Evolutionary conservation across 257 asterid species (phyloP).

Genomic region (Datura wrightii): DNA sequence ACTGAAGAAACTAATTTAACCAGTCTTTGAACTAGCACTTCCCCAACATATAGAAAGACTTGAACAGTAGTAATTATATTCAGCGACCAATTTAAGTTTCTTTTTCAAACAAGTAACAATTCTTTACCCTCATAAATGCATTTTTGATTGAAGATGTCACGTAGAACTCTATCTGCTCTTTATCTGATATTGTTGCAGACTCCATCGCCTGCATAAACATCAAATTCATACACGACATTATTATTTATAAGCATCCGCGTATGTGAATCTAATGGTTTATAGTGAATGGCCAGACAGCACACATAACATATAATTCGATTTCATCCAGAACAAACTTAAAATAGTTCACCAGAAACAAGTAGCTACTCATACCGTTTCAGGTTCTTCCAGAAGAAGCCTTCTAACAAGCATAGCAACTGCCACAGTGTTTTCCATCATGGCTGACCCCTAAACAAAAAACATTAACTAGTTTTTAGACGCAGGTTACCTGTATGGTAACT

Average conservation of each 20-base stretch:
- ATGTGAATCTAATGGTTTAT: background rate
- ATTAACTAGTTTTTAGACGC: background rate
- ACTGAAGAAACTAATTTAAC: background rate
- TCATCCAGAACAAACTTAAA: constrained; percentile 2
- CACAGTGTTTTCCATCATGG: constrained; percentile 74
- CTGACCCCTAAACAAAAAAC: constrained; percentile 63
- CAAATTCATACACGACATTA: background rate
- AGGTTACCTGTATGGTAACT: background rate
- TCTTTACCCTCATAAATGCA: constrained; percentile 77
- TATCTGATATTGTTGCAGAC: constrained; percentile 59
- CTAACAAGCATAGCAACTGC: constrained; percentile 80
- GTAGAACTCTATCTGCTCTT: constrained; percentile 86
- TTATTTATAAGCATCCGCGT: background rate
- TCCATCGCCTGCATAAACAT: constrained; percentile 68
- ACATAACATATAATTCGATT: background rate
- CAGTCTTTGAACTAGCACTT: background rate
- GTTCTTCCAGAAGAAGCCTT: constrained; percentile 96
- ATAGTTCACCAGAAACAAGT: constrained; percentile 25
- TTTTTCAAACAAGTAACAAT: background rate
- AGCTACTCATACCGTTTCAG: constrained; percentile 61
- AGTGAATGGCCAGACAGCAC: constrained; percentile 13
- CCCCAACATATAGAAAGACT: background rate
- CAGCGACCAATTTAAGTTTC: background rate
- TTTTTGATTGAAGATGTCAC: constrained; percentile 79
- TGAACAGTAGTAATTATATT: background rate